Evolutionary conservation across 192 early-diverging fungal genomes (phyloP).

Genomic region (Oehlia diaphana): DNA sequence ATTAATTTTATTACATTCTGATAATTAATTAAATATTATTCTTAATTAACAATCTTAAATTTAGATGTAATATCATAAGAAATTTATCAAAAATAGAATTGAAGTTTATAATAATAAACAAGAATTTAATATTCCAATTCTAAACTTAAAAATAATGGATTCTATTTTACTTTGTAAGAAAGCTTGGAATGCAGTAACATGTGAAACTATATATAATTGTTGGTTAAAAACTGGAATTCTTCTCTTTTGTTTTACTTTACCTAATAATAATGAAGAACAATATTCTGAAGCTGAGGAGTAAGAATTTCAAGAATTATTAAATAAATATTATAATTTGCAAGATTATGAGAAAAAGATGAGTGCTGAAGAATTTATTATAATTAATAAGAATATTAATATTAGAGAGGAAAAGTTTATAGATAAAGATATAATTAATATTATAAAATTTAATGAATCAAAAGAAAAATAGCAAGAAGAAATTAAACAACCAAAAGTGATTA

Average conservation of each 20-base stretch:
- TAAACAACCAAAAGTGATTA: too few relatives aligned
- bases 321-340: neutral
- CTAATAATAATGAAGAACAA: neutral
- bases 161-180: neutral
- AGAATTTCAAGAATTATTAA: neutral
- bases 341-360: too few relatives aligned
- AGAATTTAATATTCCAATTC: neutral
- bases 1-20: too few relatives aligned
- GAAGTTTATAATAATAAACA: neutral
- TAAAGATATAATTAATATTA: neutral
- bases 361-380: neutral
- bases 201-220: neutral
- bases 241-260: neutral
- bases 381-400: neutral
- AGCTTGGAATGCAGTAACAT: neutral
- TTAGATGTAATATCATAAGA: neutral
- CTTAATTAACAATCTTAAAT: neutral
- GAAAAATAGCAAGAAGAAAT: too few relatives aligned
- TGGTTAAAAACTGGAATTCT: constrained; percentile 5
- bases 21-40: too few relatives aligned
- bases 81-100: neutral
- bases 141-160: neutral
- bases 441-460: neutral
- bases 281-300: neutral
- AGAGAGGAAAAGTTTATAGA: neutral